Evolutionary conservation across 1,284 basidiomycete species (phyloP).

Genomic region (Coniferiporia sulphurascens): DNA sequence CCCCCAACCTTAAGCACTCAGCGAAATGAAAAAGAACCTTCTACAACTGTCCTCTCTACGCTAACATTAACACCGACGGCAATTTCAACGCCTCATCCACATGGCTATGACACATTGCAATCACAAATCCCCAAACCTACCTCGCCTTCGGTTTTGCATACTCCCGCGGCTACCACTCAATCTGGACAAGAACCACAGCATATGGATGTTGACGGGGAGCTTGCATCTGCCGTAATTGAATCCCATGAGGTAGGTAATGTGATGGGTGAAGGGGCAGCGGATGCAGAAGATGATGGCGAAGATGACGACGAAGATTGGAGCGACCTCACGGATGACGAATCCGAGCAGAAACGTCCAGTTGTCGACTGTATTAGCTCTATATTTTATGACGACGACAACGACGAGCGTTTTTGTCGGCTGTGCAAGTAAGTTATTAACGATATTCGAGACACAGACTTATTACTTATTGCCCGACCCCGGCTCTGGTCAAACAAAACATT

Average conservation of each 20-base stretch:
- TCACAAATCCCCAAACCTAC: neutral
- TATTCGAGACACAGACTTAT: neutral
- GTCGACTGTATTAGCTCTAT: constrained; percentile 11
- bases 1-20: too few relatives aligned
- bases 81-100: neutral
- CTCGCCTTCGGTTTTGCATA: neutral
- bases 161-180: neutral
- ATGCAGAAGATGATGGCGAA: constrained; percentile 5
- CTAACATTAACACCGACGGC: neutral
- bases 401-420: constrained; percentile 10
- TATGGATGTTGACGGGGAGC: neutral
- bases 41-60: neutral
- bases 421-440: constrained; percentile 13
- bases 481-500: neutral
- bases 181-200: neutral
- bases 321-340: constrained; percentile 17
- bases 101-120: neutral
- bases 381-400: constrained; percentile 11
- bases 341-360: constrained; percentile 1
- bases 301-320: constrained; percentile 10
- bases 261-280: neutral
- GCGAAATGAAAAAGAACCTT: neutral
- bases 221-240: neutral
- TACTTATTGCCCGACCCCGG: neutral
- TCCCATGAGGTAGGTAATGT: neutral